Percentiles rank a stretch among this genome's conserved stretches.
These are phyloP conservation scores for Macadamia integrifolia DNA, from an alignment of 164 flowering plant genomes.

Conservation along the genomic window DNA sequence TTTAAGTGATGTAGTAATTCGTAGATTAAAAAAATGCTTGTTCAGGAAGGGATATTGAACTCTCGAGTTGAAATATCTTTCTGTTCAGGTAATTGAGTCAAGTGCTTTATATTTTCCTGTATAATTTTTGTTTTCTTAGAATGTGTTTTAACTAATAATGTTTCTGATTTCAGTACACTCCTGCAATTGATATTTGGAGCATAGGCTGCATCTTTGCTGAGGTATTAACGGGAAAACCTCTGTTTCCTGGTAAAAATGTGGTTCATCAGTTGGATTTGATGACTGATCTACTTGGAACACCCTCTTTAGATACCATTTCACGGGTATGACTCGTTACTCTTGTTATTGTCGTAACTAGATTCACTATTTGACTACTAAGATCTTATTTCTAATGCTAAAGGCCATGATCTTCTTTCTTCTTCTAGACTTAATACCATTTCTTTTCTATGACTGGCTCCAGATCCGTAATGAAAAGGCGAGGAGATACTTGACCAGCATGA, in stretches of 20 bases:
- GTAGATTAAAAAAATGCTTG: slow-evolving; percentile 54
- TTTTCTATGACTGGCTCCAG: slow-evolving; percentile 24
- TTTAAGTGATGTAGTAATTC: slow-evolving; percentile 23
- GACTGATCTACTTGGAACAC: slow-evolving; percentile 68
- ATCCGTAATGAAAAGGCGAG: slow-evolving; percentile 92
- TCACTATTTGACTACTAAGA: not conserved
- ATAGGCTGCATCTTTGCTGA: slow-evolving; percentile 77
- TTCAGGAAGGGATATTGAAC: slow-evolving; percentile 63
- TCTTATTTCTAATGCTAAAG: not conserved
- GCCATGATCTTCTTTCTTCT: no score
- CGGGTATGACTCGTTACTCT: slow-evolving; percentile 32
- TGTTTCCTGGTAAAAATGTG: slow-evolving; percentile 78
- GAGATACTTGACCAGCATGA: slow-evolving; percentile 80
- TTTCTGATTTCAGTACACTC: slow-evolving; percentile 49
- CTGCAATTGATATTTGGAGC: slow-evolving; percentile 77
- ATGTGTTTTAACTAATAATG: not conserved
- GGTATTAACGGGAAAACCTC: slow-evolving; percentile 59
- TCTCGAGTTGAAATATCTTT: slow-evolving; percentile 52
- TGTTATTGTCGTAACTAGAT: not conserved
- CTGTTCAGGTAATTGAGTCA: slow-evolving; percentile 47
- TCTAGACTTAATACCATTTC: no score
- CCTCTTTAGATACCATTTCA: slow-evolving; percentile 44
- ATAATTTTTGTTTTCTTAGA: slow-evolving; percentile 12
- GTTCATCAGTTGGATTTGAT: slow-evolving; percentile 69
- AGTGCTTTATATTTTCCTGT: slow-evolving; percentile 25